These are phyloP conservation scores for Boletus semigastroideus DNA, from an alignment of 1,284 basidiomycete species.

Conservation along the genomic window DNA sequence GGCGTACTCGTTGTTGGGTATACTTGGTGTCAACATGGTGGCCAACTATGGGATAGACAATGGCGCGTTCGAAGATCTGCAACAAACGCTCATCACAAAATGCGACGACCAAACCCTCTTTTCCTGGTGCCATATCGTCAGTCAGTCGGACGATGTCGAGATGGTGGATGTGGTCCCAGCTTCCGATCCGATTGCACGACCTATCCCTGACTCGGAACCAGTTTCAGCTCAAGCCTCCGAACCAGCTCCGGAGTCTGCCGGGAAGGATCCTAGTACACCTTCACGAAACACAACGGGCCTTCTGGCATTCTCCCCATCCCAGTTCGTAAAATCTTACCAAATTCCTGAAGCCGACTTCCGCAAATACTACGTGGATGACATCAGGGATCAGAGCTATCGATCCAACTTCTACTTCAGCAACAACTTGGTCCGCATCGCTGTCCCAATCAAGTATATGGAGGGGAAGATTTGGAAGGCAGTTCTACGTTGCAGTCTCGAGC, in stretches of 20 bases:
- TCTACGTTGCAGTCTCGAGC: constrained; percentile 24
- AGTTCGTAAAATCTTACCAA: constrained; percentile 18
- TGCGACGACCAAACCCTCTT: constrained; percentile 30
- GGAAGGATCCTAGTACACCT: neutral
- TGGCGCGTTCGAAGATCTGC: constrained; percentile 23
- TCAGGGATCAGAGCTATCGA: constrained; percentile 13
- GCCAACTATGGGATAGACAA: constrained; percentile 24
- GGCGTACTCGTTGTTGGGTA: constrained; percentile 30
- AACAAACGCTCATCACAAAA: constrained; percentile 19
- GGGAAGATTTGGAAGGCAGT: constrained; percentile 24
- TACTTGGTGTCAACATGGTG: constrained; percentile 20
- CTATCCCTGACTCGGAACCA: neutral
- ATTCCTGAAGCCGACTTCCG: constrained; percentile 24
- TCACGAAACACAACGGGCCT: constrained; percentile 19
- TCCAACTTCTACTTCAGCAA: constrained; percentile 22
- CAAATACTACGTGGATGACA: constrained; percentile 18
- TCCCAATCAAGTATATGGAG: constrained; percentile 21
- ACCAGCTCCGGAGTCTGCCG: neutral
- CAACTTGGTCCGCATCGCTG: constrained; percentile 18
- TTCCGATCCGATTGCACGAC: neutral
- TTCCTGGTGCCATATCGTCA: constrained; percentile 20
- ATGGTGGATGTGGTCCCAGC: neutral
- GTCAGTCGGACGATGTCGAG: constrained; percentile 6
- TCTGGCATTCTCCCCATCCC: constrained; percentile 23
- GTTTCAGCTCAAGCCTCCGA: neutral